Conservation (phyloP, 371 early-diverging fungal genomes). For the Amoeboaphelidium occidentale region DNA sequence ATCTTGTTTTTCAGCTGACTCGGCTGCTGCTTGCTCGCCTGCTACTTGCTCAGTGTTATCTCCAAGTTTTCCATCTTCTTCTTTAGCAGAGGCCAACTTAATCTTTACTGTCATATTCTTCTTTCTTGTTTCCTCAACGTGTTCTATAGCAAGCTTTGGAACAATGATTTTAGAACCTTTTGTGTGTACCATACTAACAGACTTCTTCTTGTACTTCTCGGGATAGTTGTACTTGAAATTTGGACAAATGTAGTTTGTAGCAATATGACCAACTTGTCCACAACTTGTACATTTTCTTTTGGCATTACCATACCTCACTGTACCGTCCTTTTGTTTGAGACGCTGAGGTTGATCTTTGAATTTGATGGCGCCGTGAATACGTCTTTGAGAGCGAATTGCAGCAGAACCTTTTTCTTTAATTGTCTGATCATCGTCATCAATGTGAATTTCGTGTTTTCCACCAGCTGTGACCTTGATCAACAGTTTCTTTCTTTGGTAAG, state of each 20-base stretch:
- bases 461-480: not conserved
- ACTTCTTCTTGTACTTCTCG: not conserved
- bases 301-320: no score
- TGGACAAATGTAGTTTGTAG: conserved; percentile 19
- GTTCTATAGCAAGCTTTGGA: no score
- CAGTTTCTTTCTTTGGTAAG: not conserved
- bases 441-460: not conserved
- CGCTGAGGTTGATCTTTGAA: not conserved
- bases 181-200: no score
- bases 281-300: conserved; percentile 13
- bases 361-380: not conserved
- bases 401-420: not conserved
- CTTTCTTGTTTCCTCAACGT: no score
- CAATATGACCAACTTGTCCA: conserved; percentile 20
- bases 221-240: conserved; percentile 8
- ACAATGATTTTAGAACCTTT: no score
- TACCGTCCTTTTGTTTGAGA: not conserved
- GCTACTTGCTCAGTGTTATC: no score
- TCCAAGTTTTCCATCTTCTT: no score
- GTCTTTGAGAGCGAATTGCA: not conserved
- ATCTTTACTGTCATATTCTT: no score
- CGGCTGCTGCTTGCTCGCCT: no score
- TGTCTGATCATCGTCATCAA: not conserved
- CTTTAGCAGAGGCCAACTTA: no score
- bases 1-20: no score